Evolutionary conservation across 2,329 filamentous ascomycete species (phyloP).

Genomic region (Ceratocystis albifundus): DNA sequence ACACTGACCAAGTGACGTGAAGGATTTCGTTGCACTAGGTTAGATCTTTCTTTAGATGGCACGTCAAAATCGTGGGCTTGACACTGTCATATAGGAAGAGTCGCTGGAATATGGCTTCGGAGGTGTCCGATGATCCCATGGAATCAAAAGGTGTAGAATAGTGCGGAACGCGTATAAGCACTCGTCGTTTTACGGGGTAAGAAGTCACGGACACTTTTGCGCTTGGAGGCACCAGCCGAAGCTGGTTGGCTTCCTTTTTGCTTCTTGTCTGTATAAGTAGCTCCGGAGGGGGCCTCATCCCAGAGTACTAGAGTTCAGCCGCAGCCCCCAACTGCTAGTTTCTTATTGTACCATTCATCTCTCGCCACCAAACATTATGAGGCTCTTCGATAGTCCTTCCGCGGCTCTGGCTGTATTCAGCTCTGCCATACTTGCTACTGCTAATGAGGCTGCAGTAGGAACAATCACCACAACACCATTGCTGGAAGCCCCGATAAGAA

Average conservation of each 20-base stretch:
- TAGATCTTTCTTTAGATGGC: neutral
- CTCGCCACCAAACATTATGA: neutral
- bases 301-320: neutral
- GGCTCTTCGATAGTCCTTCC: neutral
- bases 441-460: neutral
- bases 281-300: neutral
- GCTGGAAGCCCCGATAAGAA: constrained; percentile 20
- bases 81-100: neutral
- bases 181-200: neutral
- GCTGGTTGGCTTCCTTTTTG: neutral
- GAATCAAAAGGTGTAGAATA: no score
- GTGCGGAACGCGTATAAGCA: neutral
- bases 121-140: neutral
- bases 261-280: no score
- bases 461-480: neutral
- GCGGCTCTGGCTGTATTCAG: neutral
- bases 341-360: no score
- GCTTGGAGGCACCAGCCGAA: neutral
- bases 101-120: neutral
- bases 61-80: neutral
- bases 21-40: constrained; percentile 1
- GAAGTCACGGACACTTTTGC: no score
- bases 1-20: constrained; percentile 3
- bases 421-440: neutral
- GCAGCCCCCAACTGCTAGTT: no score